phyloP scores from a whole-genome alignment of 2,329 filamentous ascomycete genomes.

The Colletotrichum limetticola region DNA sequence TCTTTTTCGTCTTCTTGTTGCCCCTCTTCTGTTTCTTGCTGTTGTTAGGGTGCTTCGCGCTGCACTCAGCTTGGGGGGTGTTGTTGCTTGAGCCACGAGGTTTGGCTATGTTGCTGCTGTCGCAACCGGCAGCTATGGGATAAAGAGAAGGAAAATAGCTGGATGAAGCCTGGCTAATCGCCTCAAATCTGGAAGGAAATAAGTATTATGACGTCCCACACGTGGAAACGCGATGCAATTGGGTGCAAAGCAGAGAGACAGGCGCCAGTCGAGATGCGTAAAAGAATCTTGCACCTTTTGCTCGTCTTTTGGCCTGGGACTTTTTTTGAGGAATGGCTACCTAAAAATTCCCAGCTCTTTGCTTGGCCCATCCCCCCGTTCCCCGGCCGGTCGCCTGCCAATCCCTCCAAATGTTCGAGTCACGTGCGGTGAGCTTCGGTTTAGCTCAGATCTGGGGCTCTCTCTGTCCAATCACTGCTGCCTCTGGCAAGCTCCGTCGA shows the following conservation, averaged over 20 bases:
- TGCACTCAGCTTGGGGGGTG: background rate
- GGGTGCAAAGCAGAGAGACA: slow-evolving; percentile 1
- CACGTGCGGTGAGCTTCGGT: slow-evolving; percentile 23
- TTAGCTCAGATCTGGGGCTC: slow-evolving; percentile 13
- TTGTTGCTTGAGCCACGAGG: slow-evolving; percentile 7
- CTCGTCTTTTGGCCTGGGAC: slow-evolving; percentile 7
- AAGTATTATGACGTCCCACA: background rate
- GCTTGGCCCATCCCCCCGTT: slow-evolving; percentile 7
- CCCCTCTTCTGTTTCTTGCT: background rate
- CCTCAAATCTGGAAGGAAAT: background rate
- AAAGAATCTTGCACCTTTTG: slow-evolving; percentile 12
- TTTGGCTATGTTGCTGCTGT: slow-evolving; percentile 4
- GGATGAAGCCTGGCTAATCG: slow-evolving; percentile 2
- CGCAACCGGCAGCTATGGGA: slow-evolving; percentile 7
- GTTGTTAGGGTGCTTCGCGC: background rate
- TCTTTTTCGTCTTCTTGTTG: background rate
- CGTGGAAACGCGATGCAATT: slow-evolving; percentile 22
- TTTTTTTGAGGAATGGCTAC: slow-evolving; percentile 18
- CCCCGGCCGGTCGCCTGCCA: slow-evolving; percentile 4
- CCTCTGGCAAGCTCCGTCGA: slow-evolving; percentile 1
- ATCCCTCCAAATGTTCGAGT: background rate
- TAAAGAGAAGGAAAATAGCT: background rate
- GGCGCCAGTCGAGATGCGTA: background rate
- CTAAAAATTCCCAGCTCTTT: slow-evolving; percentile 25
- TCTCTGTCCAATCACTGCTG: slow-evolving; percentile 16